Evolutionary conservation across 192 early-diverging fungal species (phyloP).

Genomic region (Gryganskiella cystojenkinii): DNA sequence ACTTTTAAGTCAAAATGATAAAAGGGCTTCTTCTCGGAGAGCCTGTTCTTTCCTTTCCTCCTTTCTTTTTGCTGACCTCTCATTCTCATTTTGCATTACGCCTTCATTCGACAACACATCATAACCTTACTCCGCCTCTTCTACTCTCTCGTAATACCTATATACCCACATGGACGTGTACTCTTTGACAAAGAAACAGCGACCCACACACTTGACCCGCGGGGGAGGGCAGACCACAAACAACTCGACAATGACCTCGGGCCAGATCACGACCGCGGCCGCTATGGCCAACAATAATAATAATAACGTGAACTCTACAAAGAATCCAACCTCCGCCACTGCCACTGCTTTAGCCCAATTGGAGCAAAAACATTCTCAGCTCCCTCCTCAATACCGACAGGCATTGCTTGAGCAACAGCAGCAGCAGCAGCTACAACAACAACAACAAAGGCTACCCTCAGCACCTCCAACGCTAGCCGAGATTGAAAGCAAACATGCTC

Average conservation of each 20-base stretch:
- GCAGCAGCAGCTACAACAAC: neutral
- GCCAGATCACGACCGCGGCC: slow-evolving; percentile 2
- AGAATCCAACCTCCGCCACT: slow-evolving; percentile 10
- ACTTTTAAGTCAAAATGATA: too few relatives aligned
- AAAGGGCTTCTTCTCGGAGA: too few relatives aligned
- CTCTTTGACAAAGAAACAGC: slow-evolving; percentile 46
- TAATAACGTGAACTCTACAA: slow-evolving; percentile 1
- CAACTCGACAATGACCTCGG: slow-evolving; percentile 12
- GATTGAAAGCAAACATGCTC: neutral
- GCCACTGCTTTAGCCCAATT: slow-evolving; percentile 14
- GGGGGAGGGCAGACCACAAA: slow-evolving; percentile 11
- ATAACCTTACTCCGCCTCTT: too few relatives aligned
- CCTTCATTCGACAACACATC: too few relatives aligned
- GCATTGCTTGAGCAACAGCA: slow-evolving; percentile 32
- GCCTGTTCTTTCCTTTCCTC: too few relatives aligned
- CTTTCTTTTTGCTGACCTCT: too few relatives aligned
- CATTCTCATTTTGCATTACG: too few relatives aligned
- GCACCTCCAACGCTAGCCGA: slow-evolving; percentile 7
- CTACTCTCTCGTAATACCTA: neutral
- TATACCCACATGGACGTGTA: slow-evolving; percentile 40
- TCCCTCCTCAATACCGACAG: slow-evolving; percentile 45
- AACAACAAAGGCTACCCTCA: neutral
- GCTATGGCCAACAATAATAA: too few relatives aligned
- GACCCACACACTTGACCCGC: slow-evolving; percentile 47
- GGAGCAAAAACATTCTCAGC: slow-evolving; percentile 29